Conservation (phyloP, 345 rosid species). For the Linum usitatissimum region DNA sequence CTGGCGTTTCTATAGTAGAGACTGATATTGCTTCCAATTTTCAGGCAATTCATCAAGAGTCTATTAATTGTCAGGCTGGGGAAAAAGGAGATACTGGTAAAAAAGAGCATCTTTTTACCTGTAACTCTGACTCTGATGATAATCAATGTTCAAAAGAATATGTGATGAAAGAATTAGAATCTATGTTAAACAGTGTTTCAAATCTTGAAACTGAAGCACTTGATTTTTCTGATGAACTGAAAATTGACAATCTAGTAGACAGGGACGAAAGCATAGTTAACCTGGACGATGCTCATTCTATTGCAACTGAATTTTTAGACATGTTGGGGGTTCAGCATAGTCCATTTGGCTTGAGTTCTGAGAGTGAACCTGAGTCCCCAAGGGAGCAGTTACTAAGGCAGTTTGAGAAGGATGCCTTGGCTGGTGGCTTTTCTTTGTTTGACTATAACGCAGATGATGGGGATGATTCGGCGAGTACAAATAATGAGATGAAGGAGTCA, state of each 20-base stretch:
- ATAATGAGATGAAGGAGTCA: constrained; percentile 21
- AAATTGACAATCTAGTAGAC: constrained; percentile 22
- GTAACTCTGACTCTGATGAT: constrained; percentile 22
- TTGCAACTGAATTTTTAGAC: constrained; percentile 69
- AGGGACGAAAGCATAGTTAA: constrained; percentile 30
- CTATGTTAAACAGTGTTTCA: constrained; percentile 47
- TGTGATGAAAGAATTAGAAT: constrained; percentile 69
- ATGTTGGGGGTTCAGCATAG: constrained; percentile 74
- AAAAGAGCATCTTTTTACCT: constrained; percentile 16
- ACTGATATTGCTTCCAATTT: constrained; percentile 20
- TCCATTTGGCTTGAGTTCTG: constrained; percentile 58
- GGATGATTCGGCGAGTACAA: constrained; percentile 33
- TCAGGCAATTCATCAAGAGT: constrained; percentile 26
- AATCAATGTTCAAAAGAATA: constrained; percentile 45
- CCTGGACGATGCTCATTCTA: constrained; percentile 52
- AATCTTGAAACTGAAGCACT: constrained; percentile 42
- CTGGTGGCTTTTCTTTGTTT: constrained; percentile 54
- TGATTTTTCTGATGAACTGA: constrained; percentile 41
- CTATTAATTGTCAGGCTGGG: constrained; percentile 18
- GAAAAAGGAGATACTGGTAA: constrained; percentile 16
- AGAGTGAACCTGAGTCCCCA: constrained; percentile 91
- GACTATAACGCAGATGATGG: constrained; percentile 36
- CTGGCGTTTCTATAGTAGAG: constrained; percentile 16
- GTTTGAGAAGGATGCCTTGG: constrained; percentile 73
- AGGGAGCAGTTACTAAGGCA: constrained; percentile 78